Evolutionary conservation across 1,284 basidiomycete genomes (phyloP).

Genomic region (Uromyces viciae-fabae): DNA sequence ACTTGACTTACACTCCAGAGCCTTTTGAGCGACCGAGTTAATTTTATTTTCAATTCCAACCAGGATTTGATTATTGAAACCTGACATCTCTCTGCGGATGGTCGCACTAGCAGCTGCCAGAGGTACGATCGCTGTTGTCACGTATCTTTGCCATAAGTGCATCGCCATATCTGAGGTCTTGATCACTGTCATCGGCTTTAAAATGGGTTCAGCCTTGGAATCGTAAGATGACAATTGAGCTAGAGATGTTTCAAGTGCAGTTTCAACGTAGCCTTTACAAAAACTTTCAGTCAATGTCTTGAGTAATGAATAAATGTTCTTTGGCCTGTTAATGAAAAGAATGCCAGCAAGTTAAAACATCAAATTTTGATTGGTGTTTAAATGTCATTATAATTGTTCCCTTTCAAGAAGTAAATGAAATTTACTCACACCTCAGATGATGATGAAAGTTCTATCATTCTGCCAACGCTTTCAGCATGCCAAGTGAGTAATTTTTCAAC

Average conservation of each 20-base stretch:
- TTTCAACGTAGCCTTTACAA: slow-evolving; percentile 79
- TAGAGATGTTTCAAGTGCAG: slow-evolving; percentile 82
- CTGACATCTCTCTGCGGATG: slow-evolving; percentile 83
- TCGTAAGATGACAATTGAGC: slow-evolving; percentile 70
- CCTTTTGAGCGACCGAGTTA: slow-evolving; percentile 75
- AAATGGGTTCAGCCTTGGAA: slow-evolving; percentile 70
- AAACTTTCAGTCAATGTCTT: slow-evolving; percentile 85
- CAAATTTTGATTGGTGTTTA: no score
- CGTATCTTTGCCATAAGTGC: slow-evolving; percentile 95
- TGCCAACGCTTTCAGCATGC: slow-evolving; percentile 90
- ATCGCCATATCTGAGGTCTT: slow-evolving; percentile 80
- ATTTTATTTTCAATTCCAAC: slow-evolving; percentile 80
- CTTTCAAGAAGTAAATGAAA: slow-evolving; percentile 3
- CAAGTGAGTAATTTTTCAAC: slow-evolving; percentile 87
- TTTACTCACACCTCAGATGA: slow-evolving; percentile 72
- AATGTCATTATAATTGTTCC: no score
- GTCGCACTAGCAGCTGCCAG: slow-evolving; percentile 80
- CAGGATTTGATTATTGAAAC: slow-evolving; percentile 86
- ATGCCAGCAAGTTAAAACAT: neutral
- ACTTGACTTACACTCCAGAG: slow-evolving; percentile 68
- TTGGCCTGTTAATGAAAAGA: slow-evolving; percentile 63
- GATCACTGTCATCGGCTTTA: slow-evolving; percentile 68
- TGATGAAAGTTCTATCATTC: slow-evolving; percentile 80
- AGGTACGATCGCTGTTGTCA: slow-evolving; percentile 83
- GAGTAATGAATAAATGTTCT: slow-evolving; percentile 79